Evolutionary conservation across 805 yeast genomes (phyloP).

Genomic region (Maudiozyma saulgeensis): DNA sequence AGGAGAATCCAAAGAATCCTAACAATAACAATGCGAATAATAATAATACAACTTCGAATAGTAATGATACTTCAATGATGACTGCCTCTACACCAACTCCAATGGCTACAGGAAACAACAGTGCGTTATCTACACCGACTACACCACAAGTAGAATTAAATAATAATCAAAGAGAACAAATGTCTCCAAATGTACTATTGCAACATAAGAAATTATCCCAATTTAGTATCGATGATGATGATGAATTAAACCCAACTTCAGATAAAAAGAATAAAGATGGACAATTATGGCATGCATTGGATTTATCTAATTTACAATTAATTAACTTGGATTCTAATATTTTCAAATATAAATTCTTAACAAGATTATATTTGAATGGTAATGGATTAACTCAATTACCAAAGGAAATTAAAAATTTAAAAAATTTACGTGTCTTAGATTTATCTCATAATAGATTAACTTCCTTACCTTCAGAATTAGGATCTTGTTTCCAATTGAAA

Average conservation of each 20-base stretch:
- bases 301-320: constrained; percentile 82
- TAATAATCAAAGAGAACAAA: constrained; percentile 14
- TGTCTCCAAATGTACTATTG: constrained; percentile 23
- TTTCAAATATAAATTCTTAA: constrained; percentile 74
- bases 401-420: constrained; percentile 52
- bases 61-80: constrained; percentile 4
- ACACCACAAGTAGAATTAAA: constrained; percentile 25
- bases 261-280: constrained; percentile 33
- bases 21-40: not conserved
- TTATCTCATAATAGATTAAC: constrained; percentile 67
- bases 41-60: not conserved
- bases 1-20: constrained; percentile 3
- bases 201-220: constrained; percentile 36
- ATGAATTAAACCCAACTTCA: constrained; percentile 25
- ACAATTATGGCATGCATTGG: constrained; percentile 92
- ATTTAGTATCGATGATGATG: constrained; percentile 41
- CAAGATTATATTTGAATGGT: constrained; percentile 79
- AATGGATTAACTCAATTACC: constrained; percentile 69
- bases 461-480: constrained; percentile 75
- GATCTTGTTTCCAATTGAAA: constrained; percentile 68
- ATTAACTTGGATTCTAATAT: constrained; percentile 59
- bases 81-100: constrained; percentile 11
- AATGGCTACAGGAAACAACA: constrained; percentile 14
- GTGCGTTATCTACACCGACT: constrained; percentile 26
- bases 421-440: constrained; percentile 73